These are phyloP conservation scores for Aspergillus carbonarius DNA, from an alignment of 2,329 filamentous ascomycete species.

Conservation along the genomic window DNA sequence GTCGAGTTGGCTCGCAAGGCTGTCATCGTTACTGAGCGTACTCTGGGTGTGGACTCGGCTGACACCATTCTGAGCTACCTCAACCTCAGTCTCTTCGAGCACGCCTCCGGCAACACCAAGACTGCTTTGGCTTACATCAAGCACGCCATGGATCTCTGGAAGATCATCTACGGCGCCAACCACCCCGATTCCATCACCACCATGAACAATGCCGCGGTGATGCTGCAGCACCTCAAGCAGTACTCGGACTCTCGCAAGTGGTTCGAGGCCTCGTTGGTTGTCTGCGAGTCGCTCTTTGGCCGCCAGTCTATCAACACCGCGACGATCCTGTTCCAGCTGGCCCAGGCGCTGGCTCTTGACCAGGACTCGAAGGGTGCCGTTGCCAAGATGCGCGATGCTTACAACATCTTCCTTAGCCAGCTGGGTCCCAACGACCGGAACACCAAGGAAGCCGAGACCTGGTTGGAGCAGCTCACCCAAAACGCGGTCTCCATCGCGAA, in stretches of 20 bases:
- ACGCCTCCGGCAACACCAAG: constrained; percentile 86
- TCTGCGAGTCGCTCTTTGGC: constrained; percentile 88
- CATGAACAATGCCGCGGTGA: constrained; percentile 97
- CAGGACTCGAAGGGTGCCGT: constrained; percentile 91
- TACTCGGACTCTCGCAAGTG: constrained; percentile 93
- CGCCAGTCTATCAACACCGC: constrained; percentile 89
- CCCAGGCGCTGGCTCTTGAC: constrained; percentile 92
- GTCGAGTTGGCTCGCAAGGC: constrained; percentile 95
- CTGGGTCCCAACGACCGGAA: constrained; percentile 91
- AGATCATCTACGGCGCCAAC: constrained; percentile 88
- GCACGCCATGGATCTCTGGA: constrained; percentile 93
- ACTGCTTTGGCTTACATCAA: constrained; percentile 83
- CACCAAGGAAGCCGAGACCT: constrained; percentile 95
- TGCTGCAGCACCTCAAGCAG: constrained; percentile 93
- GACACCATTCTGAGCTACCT: constrained; percentile 95
- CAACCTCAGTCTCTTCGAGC: constrained; percentile 90
- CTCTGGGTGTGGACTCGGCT: constrained; percentile 85
- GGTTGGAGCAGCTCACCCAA: constrained; percentile 93
- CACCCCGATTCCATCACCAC: constrained; percentile 98
- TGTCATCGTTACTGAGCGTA: constrained; percentile 92
- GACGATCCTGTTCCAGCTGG: constrained; percentile 93
- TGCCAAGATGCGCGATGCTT: constrained; percentile 90
- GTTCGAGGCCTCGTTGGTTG: constrained; percentile 89
- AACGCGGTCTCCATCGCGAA: constrained; percentile 94
- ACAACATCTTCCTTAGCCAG: constrained; percentile 87